Base-by-base conservation (phyloP, 305 asterid genomes). In the Andrographis paniculata region DNA sequence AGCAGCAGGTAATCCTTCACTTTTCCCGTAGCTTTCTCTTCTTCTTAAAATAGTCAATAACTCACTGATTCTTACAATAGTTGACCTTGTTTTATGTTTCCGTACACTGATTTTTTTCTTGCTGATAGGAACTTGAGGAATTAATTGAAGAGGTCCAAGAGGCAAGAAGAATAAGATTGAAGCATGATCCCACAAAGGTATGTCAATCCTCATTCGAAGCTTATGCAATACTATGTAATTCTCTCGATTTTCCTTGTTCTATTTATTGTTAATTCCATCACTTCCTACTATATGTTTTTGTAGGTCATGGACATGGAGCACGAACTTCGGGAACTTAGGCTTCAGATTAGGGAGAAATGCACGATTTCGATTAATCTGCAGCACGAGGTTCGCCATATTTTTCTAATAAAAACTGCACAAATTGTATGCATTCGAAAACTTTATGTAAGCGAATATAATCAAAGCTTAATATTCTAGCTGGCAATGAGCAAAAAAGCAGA, bases 121-220 rank as follows among this genome's bases (percentile, higher is more conserved):
- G 56, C 56, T 56, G 55, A 47, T 63, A 89, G 98, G 96, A 86
- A 67, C 30, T 86, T 71, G 95, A 82, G 72, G 84, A 55, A 35
- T 69, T 91, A 64, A 58, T 82, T 62, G 94, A 86, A 71, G 98
- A 86, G 80, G 84, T 91, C 65, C 98, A 91, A 80, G 94, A 80
- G 60, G 95, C 85, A 57, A 68, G 98, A 73, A 76, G 87, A 74
- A 91, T 91, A 48, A 82, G 50, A 58, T 42, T 86, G 27, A 71
- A 68, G 86, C 96, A 86, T 70, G 95, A 86, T 63, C 98, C 98
- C 8, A 71, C 84, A 64, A 91, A 91, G 92, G 98, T 86, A 39
- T 46, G 63, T 38, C 20, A 6, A 58, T 53, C 27, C 19, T 56
- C 31, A 35, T 53, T 11, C 45, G 12, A 5, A 17, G 27, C 30